phyloP scores from a whole-genome alignment of 2,329 filamentous ascomycete genomes.

The Alternaria dauci region DNA sequence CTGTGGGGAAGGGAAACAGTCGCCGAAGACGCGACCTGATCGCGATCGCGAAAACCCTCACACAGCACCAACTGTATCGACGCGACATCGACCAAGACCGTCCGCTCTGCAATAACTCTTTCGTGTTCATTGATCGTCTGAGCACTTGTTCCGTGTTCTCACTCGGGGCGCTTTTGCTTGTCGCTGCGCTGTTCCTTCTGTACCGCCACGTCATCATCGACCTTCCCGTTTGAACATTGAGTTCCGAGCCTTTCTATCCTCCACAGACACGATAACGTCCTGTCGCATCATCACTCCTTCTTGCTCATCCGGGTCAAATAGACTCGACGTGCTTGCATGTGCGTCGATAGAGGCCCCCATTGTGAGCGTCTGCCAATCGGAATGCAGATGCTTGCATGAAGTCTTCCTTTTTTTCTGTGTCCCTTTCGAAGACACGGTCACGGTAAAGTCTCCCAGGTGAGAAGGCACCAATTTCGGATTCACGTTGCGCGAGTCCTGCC shows the following conservation, averaged over 20 bases:
- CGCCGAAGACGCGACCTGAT: background rate
- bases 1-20: background rate
- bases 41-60: too few relatives aligned
- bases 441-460: constrained; percentile 19
- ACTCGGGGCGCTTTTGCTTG: background rate
- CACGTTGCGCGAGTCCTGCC: constrained; percentile 4
- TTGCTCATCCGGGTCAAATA: constrained; percentile 20
- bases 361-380: constrained; percentile 16
- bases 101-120: background rate
- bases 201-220: constrained; percentile 1
- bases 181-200: background rate
- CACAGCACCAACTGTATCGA: too few relatives aligned
- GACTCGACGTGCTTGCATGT: constrained; percentile 33
- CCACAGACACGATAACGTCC: constrained; percentile 29
- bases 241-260: constrained; percentile 13
- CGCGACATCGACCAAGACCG: too few relatives aligned
- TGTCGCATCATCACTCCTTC: constrained; percentile 28
- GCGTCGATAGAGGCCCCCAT: constrained; percentile 25
- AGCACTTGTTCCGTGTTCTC: background rate
- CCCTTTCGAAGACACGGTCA: constrained; percentile 22
- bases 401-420: constrained; percentile 18
- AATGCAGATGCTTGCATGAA: constrained; percentile 19
- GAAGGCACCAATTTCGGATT: constrained; percentile 24
- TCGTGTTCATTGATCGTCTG: background rate
- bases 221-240: background rate